Evolutionary conservation across 2,329 filamentous ascomycete species (phyloP), one percentile per base, ranked within the genome.

Genomic region (Pestalotiopsis sp.): DNA sequence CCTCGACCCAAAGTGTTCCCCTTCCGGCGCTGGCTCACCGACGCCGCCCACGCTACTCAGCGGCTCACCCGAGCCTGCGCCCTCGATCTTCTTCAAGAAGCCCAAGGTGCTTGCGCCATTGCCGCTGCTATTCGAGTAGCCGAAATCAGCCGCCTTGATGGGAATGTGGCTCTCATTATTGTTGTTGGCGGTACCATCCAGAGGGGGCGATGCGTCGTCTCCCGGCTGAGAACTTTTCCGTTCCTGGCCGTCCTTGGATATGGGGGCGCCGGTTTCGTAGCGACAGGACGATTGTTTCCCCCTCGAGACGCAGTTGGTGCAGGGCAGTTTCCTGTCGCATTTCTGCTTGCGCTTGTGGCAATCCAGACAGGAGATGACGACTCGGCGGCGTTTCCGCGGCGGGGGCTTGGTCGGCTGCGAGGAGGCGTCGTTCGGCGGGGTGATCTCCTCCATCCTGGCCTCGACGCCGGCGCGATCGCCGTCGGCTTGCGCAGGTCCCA

Each of bases 321-420:
- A 90, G 2, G 88, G 88, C 69, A 86, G 80, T 69, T 85, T 83
- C 69, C 88, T 84, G 75, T 91, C 88, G 76, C 88, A 91, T 84
- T 88, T 88, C 75, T 90, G 87, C 75, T 91, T 91, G 69, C 89
- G 83, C 70, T 88, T 82, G 77, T 91, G 89, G 72, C 89, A 91
- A 75, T 91, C 88, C 12, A 85, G 88, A 73, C 89, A 91, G 7
- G 87, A 90, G 68, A 91, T 88, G 59, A 90, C 87, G 57, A 88
- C 82, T 52, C 89, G 83, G 73, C 87, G 84, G 71, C 89, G 82
- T 78, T 90, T 90, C 68, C 86, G 83, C 4, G 84, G 82, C 20
- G 84, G 83, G 56, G 77, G 80, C 70, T 78, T 80, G 38, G 69
- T 64, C 17, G 66, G 31, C n/a, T 59, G 27, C 25, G 64, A 41